Percentiles rank a stretch among this genome's conserved stretches.
Conservation (phyloP, 2,329 filamentous ascomycete genomes). For the Phyllosticta paracitricarpa region DNA sequence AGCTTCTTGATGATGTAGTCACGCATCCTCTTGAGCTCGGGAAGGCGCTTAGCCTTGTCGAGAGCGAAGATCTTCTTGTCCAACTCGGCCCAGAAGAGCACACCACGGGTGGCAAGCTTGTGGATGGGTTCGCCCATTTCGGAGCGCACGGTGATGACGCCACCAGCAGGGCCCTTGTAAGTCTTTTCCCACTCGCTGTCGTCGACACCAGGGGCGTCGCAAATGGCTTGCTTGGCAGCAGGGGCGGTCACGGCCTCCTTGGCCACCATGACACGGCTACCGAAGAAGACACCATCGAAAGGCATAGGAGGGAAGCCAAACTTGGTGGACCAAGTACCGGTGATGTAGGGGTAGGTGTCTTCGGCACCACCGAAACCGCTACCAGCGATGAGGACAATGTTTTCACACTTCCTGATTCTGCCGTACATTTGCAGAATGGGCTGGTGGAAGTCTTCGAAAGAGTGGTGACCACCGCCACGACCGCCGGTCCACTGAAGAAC, state of each 20-base stretch:
- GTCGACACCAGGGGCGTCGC: constrained; percentile 32
- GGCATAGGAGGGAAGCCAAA: constrained; percentile 39
- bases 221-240: constrained; percentile 36
- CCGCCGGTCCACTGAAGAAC: constrained; percentile 42
- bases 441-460: constrained; percentile 41
- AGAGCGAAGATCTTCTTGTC: constrained; percentile 96
- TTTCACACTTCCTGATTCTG: constrained; percentile 34
- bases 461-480: constrained; percentile 41
- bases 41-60: constrained; percentile 61
- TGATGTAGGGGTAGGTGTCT: constrained; percentile 39
- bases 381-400: constrained; percentile 38
- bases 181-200: constrained; percentile 38
- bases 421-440: constrained; percentile 39
- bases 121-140: constrained; percentile 99
- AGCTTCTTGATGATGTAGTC: constrained; percentile 37
- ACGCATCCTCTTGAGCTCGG: constrained; percentile 33
- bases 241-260: constrained; percentile 36
- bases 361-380: constrained; percentile 39
- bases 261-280: constrained; percentile 39
- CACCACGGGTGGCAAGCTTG: constrained; percentile 93
- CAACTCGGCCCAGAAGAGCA: constrained; percentile 97
- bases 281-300: constrained; percentile 38
- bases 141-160: constrained; percentile 90
- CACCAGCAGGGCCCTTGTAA: constrained; percentile 65
- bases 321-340: constrained; percentile 33